These are phyloP conservation scores for Phytophthora pini DNA, from an alignment of 352 stramenopile species.

Conservation along the genomic window DNA sequence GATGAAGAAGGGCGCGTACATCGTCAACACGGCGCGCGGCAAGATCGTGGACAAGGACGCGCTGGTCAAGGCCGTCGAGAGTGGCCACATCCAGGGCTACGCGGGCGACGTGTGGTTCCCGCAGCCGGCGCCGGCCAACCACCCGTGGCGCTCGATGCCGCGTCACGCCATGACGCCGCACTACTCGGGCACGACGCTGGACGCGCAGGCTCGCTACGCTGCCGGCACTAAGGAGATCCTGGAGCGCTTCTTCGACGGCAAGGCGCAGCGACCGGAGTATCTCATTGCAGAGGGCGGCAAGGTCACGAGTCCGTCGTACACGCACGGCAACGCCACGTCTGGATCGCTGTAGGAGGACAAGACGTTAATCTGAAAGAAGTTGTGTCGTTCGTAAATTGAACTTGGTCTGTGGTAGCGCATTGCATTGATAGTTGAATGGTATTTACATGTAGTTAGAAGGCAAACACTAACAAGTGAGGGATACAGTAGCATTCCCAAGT, in stretches of 20 bases:
- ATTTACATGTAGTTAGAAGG: no score
- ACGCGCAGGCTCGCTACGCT: slow-evolving; percentile 46
- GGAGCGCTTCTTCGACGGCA: slow-evolving; percentile 48
- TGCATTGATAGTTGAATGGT: no score
- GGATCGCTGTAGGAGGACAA: slow-evolving; percentile 26
- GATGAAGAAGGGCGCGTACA: slow-evolving; percentile 70
- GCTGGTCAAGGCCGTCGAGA: slow-evolving; percentile 40
- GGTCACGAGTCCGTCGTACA: slow-evolving; percentile 45
- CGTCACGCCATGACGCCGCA: slow-evolving; percentile 60
- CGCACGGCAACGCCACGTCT: slow-evolving; percentile 37
- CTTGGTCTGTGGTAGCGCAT: no score
- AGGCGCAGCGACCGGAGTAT: slow-evolving; percentile 46
- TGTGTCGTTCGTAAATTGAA: no score
- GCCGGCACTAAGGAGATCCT: slow-evolving; percentile 53
- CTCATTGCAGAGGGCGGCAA: slow-evolving; percentile 48
- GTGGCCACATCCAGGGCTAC: slow-evolving; percentile 42
- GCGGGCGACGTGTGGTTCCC: slow-evolving; percentile 82
- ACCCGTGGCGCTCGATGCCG: slow-evolving; percentile 50
- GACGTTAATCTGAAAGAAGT: no score
- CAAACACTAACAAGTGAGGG: no score
- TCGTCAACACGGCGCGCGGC: slow-evolving; percentile 87
- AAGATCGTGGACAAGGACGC: slow-evolving; percentile 80
- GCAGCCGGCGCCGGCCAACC: slow-evolving; percentile 70
- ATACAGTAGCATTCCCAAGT: background rate
- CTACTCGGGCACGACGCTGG: slow-evolving; percentile 51